These are phyloP conservation scores for Talaromyces sp. DNA, from an alignment of 2,329 filamentous ascomycete genomes.

Conservation along the genomic window DNA sequence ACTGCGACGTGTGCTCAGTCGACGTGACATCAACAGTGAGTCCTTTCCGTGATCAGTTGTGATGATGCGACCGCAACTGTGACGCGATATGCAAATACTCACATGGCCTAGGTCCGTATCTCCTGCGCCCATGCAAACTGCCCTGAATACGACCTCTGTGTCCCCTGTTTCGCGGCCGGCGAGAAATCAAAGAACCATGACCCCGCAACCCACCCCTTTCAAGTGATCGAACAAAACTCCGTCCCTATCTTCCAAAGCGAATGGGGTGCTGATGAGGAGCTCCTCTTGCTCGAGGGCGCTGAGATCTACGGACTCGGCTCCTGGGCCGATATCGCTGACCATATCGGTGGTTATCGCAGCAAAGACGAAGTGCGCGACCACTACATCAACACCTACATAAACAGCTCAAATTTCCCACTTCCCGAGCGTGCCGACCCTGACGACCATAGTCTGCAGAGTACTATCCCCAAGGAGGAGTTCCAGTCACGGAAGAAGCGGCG, in stretches of 20 bases:
- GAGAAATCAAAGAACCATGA: constrained; percentile 81
- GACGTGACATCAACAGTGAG: constrained; percentile 95
- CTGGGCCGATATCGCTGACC: constrained; percentile 97
- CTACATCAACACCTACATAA: constrained; percentile 84
- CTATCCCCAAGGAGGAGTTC: constrained; percentile 87
- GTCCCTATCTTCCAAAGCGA: constrained; percentile 94
- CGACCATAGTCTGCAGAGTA: constrained; percentile 75
- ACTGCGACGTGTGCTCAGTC: constrained; percentile 94
- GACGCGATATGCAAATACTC: not conserved
- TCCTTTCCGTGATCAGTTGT: not conserved
- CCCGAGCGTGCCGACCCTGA: constrained; percentile 82
- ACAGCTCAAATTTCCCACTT: constrained; percentile 81
- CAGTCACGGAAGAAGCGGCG: constrained; percentile 88
- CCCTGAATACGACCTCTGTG: constrained; percentile 94
- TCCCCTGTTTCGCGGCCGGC: constrained; percentile 87
- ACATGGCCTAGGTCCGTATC: constrained; percentile 76
- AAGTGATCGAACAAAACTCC: constrained; percentile 97
- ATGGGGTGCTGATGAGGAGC: constrained; percentile 96
- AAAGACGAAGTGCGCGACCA: constrained; percentile 97
- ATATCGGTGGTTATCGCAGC: constrained; percentile 90
- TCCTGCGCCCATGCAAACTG: constrained; percentile 82
- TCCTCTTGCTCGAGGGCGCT: constrained; percentile 88
- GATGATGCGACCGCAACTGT: not conserved
- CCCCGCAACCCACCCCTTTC: constrained; percentile 81
- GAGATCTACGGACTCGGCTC: constrained; percentile 96